phyloP scores from a whole-genome alignment of 495 filamentous ascomycete species.

The Clohesyomyces aquaticus region DNA sequence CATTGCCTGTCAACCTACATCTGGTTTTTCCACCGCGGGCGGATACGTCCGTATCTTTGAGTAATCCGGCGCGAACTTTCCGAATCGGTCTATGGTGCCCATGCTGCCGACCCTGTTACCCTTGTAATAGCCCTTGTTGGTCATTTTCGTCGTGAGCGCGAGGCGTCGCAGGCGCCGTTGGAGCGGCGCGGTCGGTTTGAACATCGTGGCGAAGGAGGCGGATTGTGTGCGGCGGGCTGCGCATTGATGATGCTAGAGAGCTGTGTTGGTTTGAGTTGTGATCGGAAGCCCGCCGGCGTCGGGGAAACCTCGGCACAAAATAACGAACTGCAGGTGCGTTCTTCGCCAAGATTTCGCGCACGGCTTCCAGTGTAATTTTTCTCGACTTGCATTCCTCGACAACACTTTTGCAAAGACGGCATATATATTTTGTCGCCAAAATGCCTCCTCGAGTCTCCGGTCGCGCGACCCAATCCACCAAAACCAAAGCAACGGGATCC shows the following conservation, averaged over 20 bases:
- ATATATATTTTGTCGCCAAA: slow-evolving; percentile 8
- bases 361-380: not conserved
- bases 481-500: slow-evolving; percentile 32
- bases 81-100: slow-evolving; percentile 83
- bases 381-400: too few relatives aligned
- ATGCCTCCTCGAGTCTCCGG: slow-evolving; percentile 43
- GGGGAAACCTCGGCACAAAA: slow-evolving; percentile 11
- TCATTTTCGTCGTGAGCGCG: slow-evolving; percentile 84
- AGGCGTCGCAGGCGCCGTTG: slow-evolving; percentile 68
- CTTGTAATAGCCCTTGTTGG: slow-evolving; percentile 95
- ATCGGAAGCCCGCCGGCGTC: slow-evolving; percentile 16
- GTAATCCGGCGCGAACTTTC: slow-evolving; percentile 82
- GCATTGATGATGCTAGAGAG: too few relatives aligned
- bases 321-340: not conserved
- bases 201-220: slow-evolving; percentile 58
- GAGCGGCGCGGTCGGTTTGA: slow-evolving; percentile 73
- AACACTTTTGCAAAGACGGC: too few relatives aligned
- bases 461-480: slow-evolving; percentile 13
- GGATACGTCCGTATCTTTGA: slow-evolving; percentile 78
- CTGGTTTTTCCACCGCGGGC: not conserved
- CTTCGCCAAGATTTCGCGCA: slow-evolving; percentile 35
- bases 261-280: too few relatives aligned
- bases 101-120: slow-evolving; percentile 85
- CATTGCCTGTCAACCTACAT: not conserved
- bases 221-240: too few relatives aligned